A percentile compares a stretch with the other conserved stretches of the same genome.
phyloP scores from a whole-genome alignment of 2,329 filamentous ascomycete species.

The Aaosphaeria pasadenensis region DNA sequence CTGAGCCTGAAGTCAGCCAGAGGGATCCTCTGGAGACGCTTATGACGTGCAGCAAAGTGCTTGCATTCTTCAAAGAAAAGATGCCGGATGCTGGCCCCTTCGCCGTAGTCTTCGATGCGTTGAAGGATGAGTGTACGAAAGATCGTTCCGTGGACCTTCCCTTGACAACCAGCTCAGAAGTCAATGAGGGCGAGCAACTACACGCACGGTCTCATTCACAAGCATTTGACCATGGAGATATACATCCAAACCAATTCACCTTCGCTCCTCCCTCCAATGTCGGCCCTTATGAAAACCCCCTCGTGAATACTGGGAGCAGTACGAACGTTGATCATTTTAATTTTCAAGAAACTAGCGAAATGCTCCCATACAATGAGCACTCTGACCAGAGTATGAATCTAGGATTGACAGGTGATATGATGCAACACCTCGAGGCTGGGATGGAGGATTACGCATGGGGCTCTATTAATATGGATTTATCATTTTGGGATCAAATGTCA shows the following conservation, averaged over 20 bases:
- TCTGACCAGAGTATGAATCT: background rate
- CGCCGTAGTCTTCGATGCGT: conserved; percentile 20
- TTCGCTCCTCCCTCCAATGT: no score
- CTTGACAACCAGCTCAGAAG: no score
- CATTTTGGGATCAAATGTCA: conserved; percentile 6
- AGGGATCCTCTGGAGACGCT: conserved; percentile 6
- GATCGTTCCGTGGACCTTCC: background rate
- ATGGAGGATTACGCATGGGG: conserved; percentile 34
- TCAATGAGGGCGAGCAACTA: no score
- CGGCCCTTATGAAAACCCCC: no score
- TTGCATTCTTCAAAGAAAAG: conserved; percentile 21
- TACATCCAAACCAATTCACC: background rate
- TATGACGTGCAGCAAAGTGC: conserved; percentile 13
- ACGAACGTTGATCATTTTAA: no score
- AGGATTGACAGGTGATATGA: conserved; percentile 10
- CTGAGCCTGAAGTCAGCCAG: conserved; percentile 1
- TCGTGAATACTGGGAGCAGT: no score
- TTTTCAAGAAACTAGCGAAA: no score
- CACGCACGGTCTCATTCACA: no score
- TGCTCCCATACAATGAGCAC: no score
- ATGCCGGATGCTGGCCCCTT: conserved; percentile 25
- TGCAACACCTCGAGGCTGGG: conserved; percentile 26
- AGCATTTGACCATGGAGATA: no score
- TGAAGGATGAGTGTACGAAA: conserved; percentile 19
- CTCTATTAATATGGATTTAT: conserved; percentile 6